phyloP scores from a whole-genome alignment of 192 early-diverging fungal genomes.

The Fimicolochytrium jonesii region DNA sequence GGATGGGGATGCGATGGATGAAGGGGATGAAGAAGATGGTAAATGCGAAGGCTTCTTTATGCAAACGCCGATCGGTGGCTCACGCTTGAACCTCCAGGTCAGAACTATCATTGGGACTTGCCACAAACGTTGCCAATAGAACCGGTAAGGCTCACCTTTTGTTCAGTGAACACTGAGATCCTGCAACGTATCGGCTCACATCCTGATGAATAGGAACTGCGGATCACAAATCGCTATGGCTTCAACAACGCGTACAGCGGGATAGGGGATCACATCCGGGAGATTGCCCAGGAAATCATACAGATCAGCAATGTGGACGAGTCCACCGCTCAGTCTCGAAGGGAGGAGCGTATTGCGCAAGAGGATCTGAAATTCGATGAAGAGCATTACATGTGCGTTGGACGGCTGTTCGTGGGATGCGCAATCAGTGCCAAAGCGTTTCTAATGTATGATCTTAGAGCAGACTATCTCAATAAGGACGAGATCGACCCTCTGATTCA shows the following conservation, averaged over 20 bases:
- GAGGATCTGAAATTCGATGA: conserved; percentile 90
- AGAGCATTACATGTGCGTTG: conserved; percentile 79
- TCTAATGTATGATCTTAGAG: too few relatives aligned
- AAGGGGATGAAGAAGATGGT: conserved; percentile 32
- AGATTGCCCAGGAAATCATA: conserved; percentile 48
- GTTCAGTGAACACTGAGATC: too few relatives aligned
- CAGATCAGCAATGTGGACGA: conserved; percentile 46
- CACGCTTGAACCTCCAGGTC: not conserved
- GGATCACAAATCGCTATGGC: conserved; percentile 65
- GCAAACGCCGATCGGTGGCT: not conserved
- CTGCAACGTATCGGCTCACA: not conserved
- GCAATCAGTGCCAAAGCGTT: not conserved
- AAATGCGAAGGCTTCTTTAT: too few relatives aligned
- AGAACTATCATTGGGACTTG: conserved; percentile 72
- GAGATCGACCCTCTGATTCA: conserved; percentile 76
- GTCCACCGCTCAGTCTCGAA: conserved; percentile 48
- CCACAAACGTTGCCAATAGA: conserved; percentile 63
- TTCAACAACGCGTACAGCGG: conserved; percentile 86
- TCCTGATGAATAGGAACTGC: conserved; percentile 22
- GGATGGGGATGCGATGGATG: conserved; percentile 25
- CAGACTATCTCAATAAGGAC: conserved; percentile 70
- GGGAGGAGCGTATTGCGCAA: conserved; percentile 52
- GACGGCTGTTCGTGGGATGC: not conserved
- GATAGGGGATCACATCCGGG: conserved; percentile 59
- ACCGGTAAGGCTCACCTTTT: conserved; percentile 10